These are phyloP conservation scores for Ogataea salicorniae DNA, from an alignment of 805 yeast species.

Conservation along the genomic window DNA sequence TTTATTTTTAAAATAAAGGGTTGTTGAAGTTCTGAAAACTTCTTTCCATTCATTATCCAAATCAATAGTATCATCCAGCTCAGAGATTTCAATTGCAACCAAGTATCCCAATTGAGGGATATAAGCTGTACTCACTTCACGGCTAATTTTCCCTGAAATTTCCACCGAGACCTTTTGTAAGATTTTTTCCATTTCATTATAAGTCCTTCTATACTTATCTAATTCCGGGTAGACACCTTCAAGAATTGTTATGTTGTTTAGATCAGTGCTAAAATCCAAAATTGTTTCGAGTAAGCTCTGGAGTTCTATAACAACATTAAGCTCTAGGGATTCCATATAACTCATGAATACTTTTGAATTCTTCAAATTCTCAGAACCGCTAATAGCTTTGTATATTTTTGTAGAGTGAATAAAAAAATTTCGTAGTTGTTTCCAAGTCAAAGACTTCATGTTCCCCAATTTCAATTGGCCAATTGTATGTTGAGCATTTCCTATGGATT, in stretches of 20 bases:
- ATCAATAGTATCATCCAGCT: constrained; percentile 1
- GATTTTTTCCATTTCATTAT: constrained; percentile 30
- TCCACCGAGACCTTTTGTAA: constrained; percentile 23
- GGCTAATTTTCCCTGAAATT: constrained; percentile 2
- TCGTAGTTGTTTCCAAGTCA: constrained; percentile 29
- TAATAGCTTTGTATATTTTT: constrained; percentile 13
- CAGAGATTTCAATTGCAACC: constrained; percentile 20
- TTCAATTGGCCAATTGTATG: constrained; percentile 16
- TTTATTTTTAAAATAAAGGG: constrained; percentile 33
- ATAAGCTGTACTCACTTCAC: constrained; percentile 28
- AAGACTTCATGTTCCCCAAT: constrained; percentile 23
- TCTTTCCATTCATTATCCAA: constrained; percentile 26
- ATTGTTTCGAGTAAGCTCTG: constrained; percentile 19
- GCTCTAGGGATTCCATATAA: constrained; percentile 12
- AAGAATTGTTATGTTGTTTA: constrained; percentile 23
- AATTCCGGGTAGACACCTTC: constrained; percentile 28
- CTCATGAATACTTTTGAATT: constrained; percentile 9
- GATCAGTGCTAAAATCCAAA: constrained; percentile 34
- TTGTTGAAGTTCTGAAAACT: constrained; percentile 34
- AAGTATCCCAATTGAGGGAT: constrained; percentile 44
- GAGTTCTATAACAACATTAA: constrained; percentile 7
- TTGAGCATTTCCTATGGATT: constrained; percentile 26
- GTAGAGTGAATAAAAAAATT: constrained; percentile 19
- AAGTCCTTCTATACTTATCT: constrained; percentile 24
- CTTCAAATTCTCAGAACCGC: neutral